phyloP scores from a whole-genome alignment of 2,329 filamentous ascomycete genomes.

The Clathrospora elynae region DNA sequence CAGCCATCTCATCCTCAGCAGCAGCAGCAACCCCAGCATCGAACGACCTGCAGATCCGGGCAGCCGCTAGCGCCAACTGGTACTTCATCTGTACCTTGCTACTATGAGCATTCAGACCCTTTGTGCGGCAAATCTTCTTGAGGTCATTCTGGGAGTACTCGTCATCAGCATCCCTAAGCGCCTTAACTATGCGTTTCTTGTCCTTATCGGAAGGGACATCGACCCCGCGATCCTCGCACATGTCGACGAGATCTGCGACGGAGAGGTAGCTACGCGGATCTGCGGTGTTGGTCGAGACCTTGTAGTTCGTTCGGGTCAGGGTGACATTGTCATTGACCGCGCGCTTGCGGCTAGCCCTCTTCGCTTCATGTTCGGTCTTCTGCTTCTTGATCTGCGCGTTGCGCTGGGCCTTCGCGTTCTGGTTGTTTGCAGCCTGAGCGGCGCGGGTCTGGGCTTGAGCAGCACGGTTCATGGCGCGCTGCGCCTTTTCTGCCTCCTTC shows the following conservation, averaged over 20 bases:
- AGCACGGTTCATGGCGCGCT: constrained; percentile 31
- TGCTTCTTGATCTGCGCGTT: constrained; percentile 26
- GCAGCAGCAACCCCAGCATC: constrained; percentile 13
- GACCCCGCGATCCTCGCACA: constrained; percentile 31
- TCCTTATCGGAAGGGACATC: constrained; percentile 9
- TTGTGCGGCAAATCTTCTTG: constrained; percentile 28
- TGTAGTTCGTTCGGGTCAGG: constrained; percentile 1
- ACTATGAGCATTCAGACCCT: constrained; percentile 27
- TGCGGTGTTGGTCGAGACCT: constrained; percentile 17
- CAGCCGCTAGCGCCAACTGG: constrained; percentile 33
- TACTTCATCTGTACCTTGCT: constrained; percentile 34
- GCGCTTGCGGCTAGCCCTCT: constrained; percentile 8
- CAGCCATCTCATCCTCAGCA: constrained; percentile 2
- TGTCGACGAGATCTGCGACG: constrained; percentile 24
- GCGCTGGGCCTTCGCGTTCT: constrained; percentile 20
- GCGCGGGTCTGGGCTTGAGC: constrained; percentile 24
- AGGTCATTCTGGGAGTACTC: constrained; percentile 25
- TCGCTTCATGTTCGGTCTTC: constrained; percentile 3
- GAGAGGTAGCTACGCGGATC: constrained; percentile 36
- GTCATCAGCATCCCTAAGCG: constrained; percentile 32
- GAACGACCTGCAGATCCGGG: constrained; percentile 25
- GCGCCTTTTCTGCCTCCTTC: constrained; percentile 23
- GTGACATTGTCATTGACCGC: neutral
- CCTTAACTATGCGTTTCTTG: constrained; percentile 28
- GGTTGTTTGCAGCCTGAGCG: constrained; percentile 22